Evolutionary conservation across 805 yeast species (phyloP), one percentile per base, ranked within the genome.

Genomic region (Schwanniomyces occidentalis): DNA sequence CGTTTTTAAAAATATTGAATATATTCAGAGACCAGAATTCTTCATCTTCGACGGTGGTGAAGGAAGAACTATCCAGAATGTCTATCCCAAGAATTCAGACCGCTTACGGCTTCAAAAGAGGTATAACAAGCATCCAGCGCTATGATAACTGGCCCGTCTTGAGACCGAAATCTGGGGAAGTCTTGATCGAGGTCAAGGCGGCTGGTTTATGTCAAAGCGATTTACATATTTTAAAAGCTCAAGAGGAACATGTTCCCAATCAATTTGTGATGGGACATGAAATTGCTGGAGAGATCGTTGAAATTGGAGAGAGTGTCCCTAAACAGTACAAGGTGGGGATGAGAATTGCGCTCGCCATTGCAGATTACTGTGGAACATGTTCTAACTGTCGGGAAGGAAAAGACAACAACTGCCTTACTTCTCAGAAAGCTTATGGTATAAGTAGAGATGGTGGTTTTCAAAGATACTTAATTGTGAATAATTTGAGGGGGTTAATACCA

Each of bases 121-220:
- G 70, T 4, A 38, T 37, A 23, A 34, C 33, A 5, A 42, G 42
- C 9, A 51, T 67, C 30, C 48, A 42, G 20, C 45, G 46, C 24
- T 66, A 58, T 36, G 52, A 48, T 5, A 40, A 58, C 32, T 32
- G 52, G 26, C 65, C 68, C 2, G 63, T 65, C 19, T 48, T 53
- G 6, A 35, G 37, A 18, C 72, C 73, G 1, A 46, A 45, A 2
- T 40, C 45, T 6, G 44, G 38, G 16, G 60, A 63, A 34, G 53
- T 67, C 1, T 51, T 68, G 8, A 44, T 68, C 19, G 63, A 66
- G 39, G 45, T 68, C n/a, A 69, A 67, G 40, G 70, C 69, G 1
- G 69, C 65, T 2, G 73, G 73, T 6, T 50, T 71, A 35, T 71
- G 76, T 41, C 61, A 57, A 35, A 61, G 71, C 22, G 76, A 71